Conservation (phyloP, 2,329 filamentous ascomycete genomes). For the Stagonosporopsis chrysanthemi region DNA sequence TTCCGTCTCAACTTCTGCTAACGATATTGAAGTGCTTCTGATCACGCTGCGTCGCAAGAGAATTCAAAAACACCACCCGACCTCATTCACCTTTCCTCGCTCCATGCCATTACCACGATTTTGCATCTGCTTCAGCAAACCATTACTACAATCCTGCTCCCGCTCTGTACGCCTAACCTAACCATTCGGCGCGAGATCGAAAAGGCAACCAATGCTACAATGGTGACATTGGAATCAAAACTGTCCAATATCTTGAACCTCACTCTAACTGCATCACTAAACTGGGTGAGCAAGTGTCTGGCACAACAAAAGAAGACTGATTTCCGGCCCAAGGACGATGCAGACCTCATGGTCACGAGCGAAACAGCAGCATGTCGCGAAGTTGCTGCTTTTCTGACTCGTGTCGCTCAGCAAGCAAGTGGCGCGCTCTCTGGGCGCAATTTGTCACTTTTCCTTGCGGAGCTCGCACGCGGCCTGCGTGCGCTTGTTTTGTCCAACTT, state of each 20-base stretch:
- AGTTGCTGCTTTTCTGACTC: conserved; percentile 80
- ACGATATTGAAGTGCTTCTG: conserved; percentile 54
- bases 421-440: conserved; percentile 84
- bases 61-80: conserved; percentile 85
- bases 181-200: conserved; percentile 91
- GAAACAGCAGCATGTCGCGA: conserved; percentile 83
- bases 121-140: conserved; percentile 93
- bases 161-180: conserved; percentile 86
- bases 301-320: conserved; percentile 84
- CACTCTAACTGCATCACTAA: conserved; percentile 74
- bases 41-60: conserved; percentile 79
- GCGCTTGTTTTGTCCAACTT: conserved; percentile 87
- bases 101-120: conserved; percentile 85
- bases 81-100: conserved; percentile 78
- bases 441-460: conserved; percentile 79
- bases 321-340: conserved; percentile 85
- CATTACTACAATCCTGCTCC: conserved; percentile 87
- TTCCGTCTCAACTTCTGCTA: conserved; percentile 8
- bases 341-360: conserved; percentile 51
- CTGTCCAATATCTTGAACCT: conserved; percentile 74
- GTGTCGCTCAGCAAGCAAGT: conserved; percentile 68
- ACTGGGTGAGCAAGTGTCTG: conserved; percentile 77
- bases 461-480: conserved; percentile 82
- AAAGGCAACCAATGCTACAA: conserved; percentile 75
- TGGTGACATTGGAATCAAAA: conserved; percentile 84